Base-by-base conservation (phyloP, 495 filamentous ascomycete genomes). In the Evernia prunastri region DNA sequence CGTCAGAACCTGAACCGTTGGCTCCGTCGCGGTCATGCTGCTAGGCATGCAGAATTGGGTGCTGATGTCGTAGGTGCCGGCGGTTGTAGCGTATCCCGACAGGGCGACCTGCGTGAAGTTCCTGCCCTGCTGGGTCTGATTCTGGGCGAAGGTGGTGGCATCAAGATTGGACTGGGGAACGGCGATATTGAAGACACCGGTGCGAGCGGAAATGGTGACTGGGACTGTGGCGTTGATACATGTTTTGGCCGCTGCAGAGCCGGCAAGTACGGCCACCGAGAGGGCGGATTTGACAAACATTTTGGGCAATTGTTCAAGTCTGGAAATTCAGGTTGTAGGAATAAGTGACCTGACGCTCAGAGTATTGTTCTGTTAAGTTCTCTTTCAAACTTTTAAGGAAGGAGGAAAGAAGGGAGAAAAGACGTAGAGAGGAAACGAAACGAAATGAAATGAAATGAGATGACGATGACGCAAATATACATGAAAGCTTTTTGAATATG, bases 1-100 rank as follows among this genome's bases (percentile, higher is more conserved):
- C 0, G 84, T 85, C 8, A 87, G 70, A 47, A 88, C 64, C 68
- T 87, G 85, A 11, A 87, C 69, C 2, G 69, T 73, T 13, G 72
- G 69, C 56, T 69, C 72, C 0, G 69, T 71, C 6, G 70, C 73
- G 15, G 62, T 71, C 56, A 72, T 70, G 1, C 78, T 27, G 40
- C 70, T 67, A 4, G 75, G 75, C 59, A 63, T 66, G 47, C 76
- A 78, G 58, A 76, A 73, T 45, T 75, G 66, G 4, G 71, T 54
- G 58, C 70, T 74, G 40, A 78, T 77, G 12, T 75, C 66, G 47
- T 74, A 78, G 0, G 25, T 67, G 23, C 72, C 74, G 20, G 68
- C 64, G 9, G 74, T 65, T 9, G 68, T 76, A 4, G 56, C 58
- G 58, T 76, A 74, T 42, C 68, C 74, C 0, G 68, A 61, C 45